Evolutionary conservation across 225 moss, liverwort and hornwort species (phyloP).

Genomic region (Physcomitrellopsis africana): DNA sequence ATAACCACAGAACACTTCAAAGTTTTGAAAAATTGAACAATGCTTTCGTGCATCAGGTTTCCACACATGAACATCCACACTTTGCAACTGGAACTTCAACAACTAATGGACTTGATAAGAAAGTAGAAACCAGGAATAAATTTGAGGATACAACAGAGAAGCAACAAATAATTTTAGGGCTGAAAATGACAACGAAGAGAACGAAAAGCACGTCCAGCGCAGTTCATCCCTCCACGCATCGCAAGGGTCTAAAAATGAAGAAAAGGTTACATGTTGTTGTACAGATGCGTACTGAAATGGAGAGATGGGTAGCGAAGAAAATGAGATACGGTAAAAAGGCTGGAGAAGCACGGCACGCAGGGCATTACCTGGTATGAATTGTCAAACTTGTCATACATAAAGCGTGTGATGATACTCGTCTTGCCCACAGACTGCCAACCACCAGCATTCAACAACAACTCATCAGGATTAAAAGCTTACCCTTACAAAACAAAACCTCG

Average conservation of each 20-base stretch:
- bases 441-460: slow-evolving; percentile 19
- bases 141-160: too few relatives aligned
- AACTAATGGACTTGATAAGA: not conserved
- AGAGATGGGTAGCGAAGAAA: not conserved
- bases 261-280: not conserved
- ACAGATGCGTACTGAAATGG: not conserved
- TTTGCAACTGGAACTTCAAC: not conserved
- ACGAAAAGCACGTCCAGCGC: not conserved
- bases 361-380: slow-evolving; percentile 77
- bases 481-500: not conserved
- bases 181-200: not conserved
- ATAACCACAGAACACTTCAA: not conserved
- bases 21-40: not conserved
- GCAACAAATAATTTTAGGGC: too few relatives aligned
- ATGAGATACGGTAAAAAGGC: not conserved
- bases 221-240: too few relatives aligned
- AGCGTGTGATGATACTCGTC: slow-evolving; percentile 90
- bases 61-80: not conserved
- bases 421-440: slow-evolving; percentile 59
- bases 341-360: not conserved
- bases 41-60: not conserved
- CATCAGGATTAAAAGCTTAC: not conserved
- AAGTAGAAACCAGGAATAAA: too few relatives aligned
- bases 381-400: slow-evolving; percentile 93
- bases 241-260: not conserved